Conservation (phyloP, 805 yeast genomes). For the Schwanniomyces polymorphus region DNA sequence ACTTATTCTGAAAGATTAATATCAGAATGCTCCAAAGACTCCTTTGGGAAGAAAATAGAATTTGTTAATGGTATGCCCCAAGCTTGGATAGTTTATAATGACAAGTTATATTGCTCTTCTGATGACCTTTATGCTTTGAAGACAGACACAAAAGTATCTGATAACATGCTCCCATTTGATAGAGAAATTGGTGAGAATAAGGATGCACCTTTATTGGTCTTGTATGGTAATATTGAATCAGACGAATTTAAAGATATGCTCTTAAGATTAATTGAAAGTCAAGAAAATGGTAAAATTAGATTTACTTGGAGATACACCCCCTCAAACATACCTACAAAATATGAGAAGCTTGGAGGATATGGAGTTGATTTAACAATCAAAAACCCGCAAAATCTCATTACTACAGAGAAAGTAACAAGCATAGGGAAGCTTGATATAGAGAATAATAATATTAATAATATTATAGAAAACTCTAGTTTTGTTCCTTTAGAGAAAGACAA, state of each 20-base stretch:
- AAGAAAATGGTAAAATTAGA: constrained; percentile 63
- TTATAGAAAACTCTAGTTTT: constrained; percentile 19
- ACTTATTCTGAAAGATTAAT: constrained; percentile 13
- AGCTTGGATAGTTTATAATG: constrained; percentile 57
- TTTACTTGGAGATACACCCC: constrained; percentile 78
- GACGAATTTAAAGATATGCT: constrained; percentile 56
- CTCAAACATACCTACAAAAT: constrained; percentile 1
- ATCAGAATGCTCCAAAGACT: constrained; percentile 25
- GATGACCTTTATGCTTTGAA: constrained; percentile 81
- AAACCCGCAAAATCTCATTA: constrained; percentile 63
- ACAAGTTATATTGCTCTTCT: constrained; percentile 58
- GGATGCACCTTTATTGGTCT: constrained; percentile 51
- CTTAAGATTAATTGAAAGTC: constrained; percentile 55
- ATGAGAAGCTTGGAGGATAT: constrained; percentile 51
- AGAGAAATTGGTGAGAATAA: constrained; percentile 58
- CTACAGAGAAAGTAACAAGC: constrained; percentile 45
- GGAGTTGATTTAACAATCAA: constrained; percentile 67
- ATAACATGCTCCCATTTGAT: constrained; percentile 49
- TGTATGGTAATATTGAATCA: constrained; percentile 67
- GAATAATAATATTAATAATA: constrained; percentile 12
- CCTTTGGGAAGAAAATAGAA: constrained; percentile 26
- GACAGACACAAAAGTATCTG: constrained; percentile 38
- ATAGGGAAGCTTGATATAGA: constrained; percentile 3
- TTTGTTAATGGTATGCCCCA: constrained; percentile 16
- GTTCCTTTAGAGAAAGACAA: constrained; percentile 27